Evolutionary conservation across 352 stramenopile genomes (phyloP).

Genomic region (Pythium scleroteichum): DNA sequence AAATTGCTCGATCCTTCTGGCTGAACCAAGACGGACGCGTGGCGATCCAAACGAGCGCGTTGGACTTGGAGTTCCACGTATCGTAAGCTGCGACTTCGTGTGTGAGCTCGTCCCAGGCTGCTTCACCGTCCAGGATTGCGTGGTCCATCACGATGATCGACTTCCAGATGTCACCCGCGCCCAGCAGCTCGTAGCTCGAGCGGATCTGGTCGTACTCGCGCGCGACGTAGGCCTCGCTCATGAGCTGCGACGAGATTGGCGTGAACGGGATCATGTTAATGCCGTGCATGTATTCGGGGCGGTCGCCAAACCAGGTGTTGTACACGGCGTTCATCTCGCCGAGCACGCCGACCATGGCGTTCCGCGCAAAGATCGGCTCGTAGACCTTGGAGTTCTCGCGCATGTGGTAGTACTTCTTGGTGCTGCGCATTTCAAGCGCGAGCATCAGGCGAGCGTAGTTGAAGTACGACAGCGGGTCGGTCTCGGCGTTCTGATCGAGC

Average conservation of each 20-base stretch:
- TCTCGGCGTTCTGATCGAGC: constrained; percentile 42
- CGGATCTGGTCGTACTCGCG: constrained; percentile 57
- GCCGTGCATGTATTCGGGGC: constrained; percentile 72
- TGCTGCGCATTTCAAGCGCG: constrained; percentile 90
- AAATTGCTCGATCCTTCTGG: constrained; percentile 37
- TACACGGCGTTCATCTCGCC: constrained; percentile 78
- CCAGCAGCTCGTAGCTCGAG: constrained; percentile 41
- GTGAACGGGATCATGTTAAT: constrained; percentile 88
- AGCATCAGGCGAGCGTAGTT: constrained; percentile 92
- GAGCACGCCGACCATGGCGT: constrained; percentile 80
- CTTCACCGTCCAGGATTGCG: constrained; percentile 57
- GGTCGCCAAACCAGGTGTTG: constrained; percentile 84
- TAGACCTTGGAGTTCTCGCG: constrained; percentile 68
- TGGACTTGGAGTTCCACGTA: constrained; percentile 74
- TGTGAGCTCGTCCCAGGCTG: constrained; percentile 67
- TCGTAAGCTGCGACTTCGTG: constrained; percentile 54
- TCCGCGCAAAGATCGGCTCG: constrained; percentile 69
- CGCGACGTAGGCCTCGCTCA: constrained; percentile 59
- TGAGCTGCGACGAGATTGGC: constrained; percentile 59
- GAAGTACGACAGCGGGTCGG: constrained; percentile 48
- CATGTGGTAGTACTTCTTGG: constrained; percentile 98
- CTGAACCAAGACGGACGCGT: constrained; percentile 71
- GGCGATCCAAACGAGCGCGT: constrained; percentile 75
- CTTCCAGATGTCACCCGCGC: constrained; percentile 64
- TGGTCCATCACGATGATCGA: constrained; percentile 74